A percentile compares a stretch with the other conserved stretches of the same genome.
phyloP scores from a whole-genome alignment of 192 early-diverging fungal species.

The Phlyctochytrium bullatum region DNA sequence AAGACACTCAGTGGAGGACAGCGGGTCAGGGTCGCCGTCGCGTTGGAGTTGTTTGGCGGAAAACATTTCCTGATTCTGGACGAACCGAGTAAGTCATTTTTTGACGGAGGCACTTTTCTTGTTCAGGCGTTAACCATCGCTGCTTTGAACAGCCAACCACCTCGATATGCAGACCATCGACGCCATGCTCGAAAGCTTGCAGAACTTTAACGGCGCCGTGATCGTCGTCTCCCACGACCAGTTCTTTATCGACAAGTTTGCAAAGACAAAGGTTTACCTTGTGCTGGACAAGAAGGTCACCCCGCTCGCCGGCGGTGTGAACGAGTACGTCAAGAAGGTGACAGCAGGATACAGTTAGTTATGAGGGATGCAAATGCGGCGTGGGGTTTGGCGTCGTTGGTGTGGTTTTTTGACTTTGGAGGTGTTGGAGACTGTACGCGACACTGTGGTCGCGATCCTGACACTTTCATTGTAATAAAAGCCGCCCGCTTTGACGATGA shows the following conservation, averaged over 20 bases:
- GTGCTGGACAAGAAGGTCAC: conserved; percentile 49
- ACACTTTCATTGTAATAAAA: too few species aligned
- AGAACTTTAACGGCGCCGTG: conserved; percentile 70
- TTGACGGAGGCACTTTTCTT: background rate
- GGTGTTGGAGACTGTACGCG: too few species aligned
- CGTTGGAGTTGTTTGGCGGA: conserved; percentile 28
- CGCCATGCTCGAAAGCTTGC: conserved; percentile 67
- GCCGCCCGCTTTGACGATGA: too few species aligned
- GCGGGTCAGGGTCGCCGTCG: conserved; percentile 72
- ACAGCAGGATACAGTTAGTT: too few species aligned
- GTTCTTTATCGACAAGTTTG: conserved; percentile 71
- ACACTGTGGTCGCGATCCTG: too few species aligned
- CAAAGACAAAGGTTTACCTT: conserved; percentile 44
- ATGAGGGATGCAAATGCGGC: too few species aligned
- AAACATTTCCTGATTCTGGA: conserved; percentile 72
- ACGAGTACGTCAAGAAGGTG: conserved; percentile 63
- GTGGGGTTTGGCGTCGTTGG: too few species aligned
- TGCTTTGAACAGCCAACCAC: conserved; percentile 82
- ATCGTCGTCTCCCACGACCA: conserved; percentile 86
- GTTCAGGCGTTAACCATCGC: conserved; percentile 12
- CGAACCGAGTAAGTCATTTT: too few species aligned
- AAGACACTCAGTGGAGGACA: conserved; percentile 78
- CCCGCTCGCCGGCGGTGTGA: conserved; percentile 61
- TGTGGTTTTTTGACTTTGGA: too few species aligned
- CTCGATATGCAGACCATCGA: conserved; percentile 85